A percentile compares a stretch with the other conserved stretches of the same genome.
Evolutionary conservation across 106 monocot species (phyloP).

Genomic region (Narthecium ossifragum): DNA sequence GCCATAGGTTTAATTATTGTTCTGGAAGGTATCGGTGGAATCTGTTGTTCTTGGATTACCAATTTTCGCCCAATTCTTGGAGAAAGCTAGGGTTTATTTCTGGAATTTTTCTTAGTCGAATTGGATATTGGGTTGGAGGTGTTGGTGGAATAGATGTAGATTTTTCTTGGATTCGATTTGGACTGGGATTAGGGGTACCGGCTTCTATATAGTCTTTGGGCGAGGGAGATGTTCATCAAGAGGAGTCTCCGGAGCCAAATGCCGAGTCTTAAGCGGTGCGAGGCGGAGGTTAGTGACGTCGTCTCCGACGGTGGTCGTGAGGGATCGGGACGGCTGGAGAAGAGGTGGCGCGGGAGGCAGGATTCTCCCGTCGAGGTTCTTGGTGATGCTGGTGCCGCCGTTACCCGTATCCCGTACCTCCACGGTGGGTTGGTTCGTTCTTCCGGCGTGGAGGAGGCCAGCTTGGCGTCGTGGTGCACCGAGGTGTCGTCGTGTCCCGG

Average conservation of each 20-base stretch:
- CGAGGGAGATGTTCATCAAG: slow-evolving; percentile 38
- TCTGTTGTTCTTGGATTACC: too few species aligned
- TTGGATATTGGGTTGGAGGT: too few species aligned
- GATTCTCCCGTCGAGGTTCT: slow-evolving; percentile 31
- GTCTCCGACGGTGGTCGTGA: slow-evolving; percentile 4
- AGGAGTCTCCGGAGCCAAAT: slow-evolving; percentile 35
- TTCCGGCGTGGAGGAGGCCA: neutral
- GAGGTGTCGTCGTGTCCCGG: neutral
- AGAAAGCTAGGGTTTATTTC: too few species aligned
- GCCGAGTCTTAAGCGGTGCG: slow-evolving; percentile 48
- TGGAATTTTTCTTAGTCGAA: too few species aligned
- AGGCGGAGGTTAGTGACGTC: slow-evolving; percentile 11
- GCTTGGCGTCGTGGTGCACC: too few species aligned
- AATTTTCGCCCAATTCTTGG: too few species aligned
- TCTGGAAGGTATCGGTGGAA: too few species aligned
- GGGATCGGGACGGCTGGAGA: slow-evolving; percentile 18
- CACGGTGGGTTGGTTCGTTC: neutral
- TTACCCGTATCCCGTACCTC: slow-evolving; percentile 5
- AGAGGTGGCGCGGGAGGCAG: slow-evolving; percentile 14
- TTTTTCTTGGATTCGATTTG: too few species aligned
- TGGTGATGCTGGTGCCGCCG: slow-evolving; percentile 20
- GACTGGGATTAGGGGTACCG: too few species aligned
- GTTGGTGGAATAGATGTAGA: too few species aligned
- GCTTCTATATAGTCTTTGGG: too few species aligned
- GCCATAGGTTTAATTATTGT: too few species aligned